Evolutionary conservation across 257 asterid genomes (phyloP), one percentile per base, ranked within the genome.

Genomic region (Penstemon davidsonii): DNA sequence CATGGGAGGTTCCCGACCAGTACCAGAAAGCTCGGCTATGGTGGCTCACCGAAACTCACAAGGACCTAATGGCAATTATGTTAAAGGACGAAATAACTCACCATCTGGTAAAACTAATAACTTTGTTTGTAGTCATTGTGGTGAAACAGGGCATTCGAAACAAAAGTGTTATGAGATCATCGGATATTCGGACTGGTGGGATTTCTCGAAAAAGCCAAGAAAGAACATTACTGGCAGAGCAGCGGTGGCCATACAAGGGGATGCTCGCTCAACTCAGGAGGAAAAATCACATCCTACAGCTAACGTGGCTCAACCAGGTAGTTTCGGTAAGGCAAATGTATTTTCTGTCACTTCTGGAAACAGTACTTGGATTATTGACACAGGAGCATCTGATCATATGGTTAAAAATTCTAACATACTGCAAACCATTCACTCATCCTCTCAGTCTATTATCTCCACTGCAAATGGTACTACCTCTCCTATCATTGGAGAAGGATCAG

Each of bases 161-260:
- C 36, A 52, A 3, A 1, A 37, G 0, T 56, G 62, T 5, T 64
- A 75, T 36, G 72, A 58, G 15, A 41, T 57, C 45, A 64, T 69
- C 38, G 59, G 62, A 6, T 75, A 75, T 37, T 68, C 63, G 5
- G 5, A 54, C 0, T 55, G 70, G 75, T 74, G 75, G 52, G 51
- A 62, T 1, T 56, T 60, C 41, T 6, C 71, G 10, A 62, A 74
- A n/a, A 55, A 54, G n/a, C 71, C 67, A 4, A 0, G 55, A 12
- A 75, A 75, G 15, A 69, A 69, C 7, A 45, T 50, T 25, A 5
- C 4, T 7, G 45, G 52, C 1, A 43, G 60, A 42, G 60, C 66
- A 42, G 53, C 66, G 8, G 53, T 52, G 46, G 47, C 53, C 1
- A 43, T 46, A 3, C 1, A 5, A 0, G 52, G 3, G 3, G 53